phyloP scores from a whole-genome alignment of 2,329 filamentous ascomycete species.

The Fusarium nanum region DNA sequence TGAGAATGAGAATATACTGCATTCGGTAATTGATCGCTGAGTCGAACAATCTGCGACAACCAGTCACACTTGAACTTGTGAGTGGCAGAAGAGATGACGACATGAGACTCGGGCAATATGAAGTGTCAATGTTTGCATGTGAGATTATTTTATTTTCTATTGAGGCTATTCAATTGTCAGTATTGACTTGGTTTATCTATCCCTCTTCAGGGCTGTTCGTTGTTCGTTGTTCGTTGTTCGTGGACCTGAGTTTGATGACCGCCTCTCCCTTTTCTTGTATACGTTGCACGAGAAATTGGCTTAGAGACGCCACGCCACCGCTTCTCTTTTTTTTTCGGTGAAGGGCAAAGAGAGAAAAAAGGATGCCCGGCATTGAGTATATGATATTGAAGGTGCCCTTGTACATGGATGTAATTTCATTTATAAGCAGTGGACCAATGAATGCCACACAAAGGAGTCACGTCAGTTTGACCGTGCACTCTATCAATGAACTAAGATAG shows the following conservation, averaged over 20 bases:
- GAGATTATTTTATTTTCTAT: neutral
- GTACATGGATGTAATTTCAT: conserved; percentile 22
- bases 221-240: neutral
- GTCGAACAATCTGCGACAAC: conserved; percentile 30
- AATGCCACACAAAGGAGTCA: conserved; percentile 27
- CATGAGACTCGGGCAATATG: neutral
- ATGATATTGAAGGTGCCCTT: conserved; percentile 20
- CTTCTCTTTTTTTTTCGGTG: neutral
- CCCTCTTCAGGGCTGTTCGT: neutral
- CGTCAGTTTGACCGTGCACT: conserved; percentile 17
- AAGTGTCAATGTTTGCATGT: neutral
- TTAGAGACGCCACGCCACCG: neutral
- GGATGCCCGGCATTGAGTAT: conserved; percentile 22
- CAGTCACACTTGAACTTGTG: conserved; percentile 21
- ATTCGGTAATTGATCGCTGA: conserved; percentile 26
- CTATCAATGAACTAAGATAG: neutral
- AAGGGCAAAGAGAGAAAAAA: neutral
- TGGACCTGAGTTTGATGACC: neutral
- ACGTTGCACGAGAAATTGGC: neutral
- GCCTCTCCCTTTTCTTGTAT: neutral
- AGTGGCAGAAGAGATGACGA: neutral
- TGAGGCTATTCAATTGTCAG: neutral
- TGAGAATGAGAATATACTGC: conserved; percentile 11
- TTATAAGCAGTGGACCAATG: conserved; percentile 11
- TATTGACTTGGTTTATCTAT: neutral